These are phyloP conservation scores for Chalaropsis thielavioides DNA, from an alignment of 2,329 filamentous ascomycete species.

Conservation along the genomic window DNA sequence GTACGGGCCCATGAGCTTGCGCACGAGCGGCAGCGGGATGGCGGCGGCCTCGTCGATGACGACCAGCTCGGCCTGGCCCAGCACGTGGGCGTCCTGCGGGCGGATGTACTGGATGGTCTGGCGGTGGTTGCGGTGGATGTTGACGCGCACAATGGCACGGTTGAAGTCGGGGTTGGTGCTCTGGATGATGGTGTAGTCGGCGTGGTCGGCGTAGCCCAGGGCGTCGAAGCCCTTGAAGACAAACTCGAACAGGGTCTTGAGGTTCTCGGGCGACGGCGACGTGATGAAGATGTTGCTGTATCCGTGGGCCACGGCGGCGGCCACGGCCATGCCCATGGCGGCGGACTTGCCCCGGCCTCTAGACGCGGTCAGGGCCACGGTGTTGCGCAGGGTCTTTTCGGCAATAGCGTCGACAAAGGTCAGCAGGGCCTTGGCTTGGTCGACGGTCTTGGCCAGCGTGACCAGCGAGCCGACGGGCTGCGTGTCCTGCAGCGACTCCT, in stretches of 20 bases:
- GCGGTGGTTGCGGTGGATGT: constrained; percentile 84
- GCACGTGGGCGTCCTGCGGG: constrained; percentile 84
- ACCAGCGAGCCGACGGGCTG: constrained; percentile 77
- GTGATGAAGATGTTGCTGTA: constrained; percentile 99
- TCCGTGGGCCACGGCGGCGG: constrained; percentile 84
- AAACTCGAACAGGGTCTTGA: constrained; percentile 97
- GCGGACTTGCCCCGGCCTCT: constrained; percentile 95
- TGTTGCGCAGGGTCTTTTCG: constrained; percentile 88
- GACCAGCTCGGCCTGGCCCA: constrained; percentile 86
- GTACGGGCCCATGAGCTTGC: constrained; percentile 91
- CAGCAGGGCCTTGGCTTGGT: constrained; percentile 91
- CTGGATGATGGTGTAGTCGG: constrained; percentile 95
- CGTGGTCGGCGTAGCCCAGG: constrained; percentile 82
- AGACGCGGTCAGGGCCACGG: constrained; percentile 82
- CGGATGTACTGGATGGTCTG: constrained; percentile 99
- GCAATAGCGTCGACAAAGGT: constrained; percentile 94
- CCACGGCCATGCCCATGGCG: constrained; percentile 83
- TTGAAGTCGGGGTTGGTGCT: constrained; percentile 98
- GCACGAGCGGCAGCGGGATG: constrained; percentile 81
- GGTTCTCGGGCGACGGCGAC: constrained; percentile 89
- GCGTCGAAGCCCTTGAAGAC: constrained; percentile 97
- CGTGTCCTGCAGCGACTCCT: constrained; percentile 71
- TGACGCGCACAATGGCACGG: constrained; percentile 94
- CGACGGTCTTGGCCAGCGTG: constrained; percentile 73
- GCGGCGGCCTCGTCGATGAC: constrained; percentile 97